phyloP scores from a whole-genome alignment of 1,139 yeast genomes.

The Yamadazyma songkhlaensis region DNA sequence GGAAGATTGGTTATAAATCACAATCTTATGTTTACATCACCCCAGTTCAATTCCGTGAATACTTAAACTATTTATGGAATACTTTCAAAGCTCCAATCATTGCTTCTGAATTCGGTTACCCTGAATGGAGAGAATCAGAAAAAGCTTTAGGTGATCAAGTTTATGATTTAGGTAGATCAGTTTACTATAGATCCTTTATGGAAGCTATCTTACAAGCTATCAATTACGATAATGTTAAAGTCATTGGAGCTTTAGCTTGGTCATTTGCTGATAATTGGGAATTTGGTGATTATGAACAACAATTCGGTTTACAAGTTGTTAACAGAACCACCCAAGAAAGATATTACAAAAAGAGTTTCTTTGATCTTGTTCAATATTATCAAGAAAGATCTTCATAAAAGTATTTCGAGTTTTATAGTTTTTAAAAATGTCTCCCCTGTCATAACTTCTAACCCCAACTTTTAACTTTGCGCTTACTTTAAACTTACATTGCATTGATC shows the following conservation, averaged over 20 bases:
- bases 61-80: conserved; percentile 19
- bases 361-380: conserved; percentile 17
- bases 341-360: conserved; percentile 32
- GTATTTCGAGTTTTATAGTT: no score
- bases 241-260: conserved; percentile 35
- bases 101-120: conserved; percentile 34
- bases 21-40: conserved; percentile 22
- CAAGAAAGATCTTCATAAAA: conserved; percentile 12
- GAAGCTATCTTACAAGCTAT: conserved; percentile 25
- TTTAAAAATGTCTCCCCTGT: no score
- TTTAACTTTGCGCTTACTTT: no score
- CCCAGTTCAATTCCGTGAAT: conserved; percentile 18
- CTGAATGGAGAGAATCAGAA: conserved; percentile 28
- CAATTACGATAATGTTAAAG: conserved; percentile 23
- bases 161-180: conserved; percentile 26
- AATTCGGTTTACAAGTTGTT: conserved; percentile 34
- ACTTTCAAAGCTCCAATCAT: conserved; percentile 20
- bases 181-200: conserved; percentile 27
- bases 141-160: conserved; percentile 24
- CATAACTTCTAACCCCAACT: no score
- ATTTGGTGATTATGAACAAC: conserved; percentile 28
- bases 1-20: conserved; percentile 28
- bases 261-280: conserved; percentile 27
- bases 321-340: conserved; percentile 30
- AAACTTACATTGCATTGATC: no score